Evolutionary conservation across 768 basidiomycete species (phyloP).

Genomic region (Coprinopsis cinerea): DNA sequence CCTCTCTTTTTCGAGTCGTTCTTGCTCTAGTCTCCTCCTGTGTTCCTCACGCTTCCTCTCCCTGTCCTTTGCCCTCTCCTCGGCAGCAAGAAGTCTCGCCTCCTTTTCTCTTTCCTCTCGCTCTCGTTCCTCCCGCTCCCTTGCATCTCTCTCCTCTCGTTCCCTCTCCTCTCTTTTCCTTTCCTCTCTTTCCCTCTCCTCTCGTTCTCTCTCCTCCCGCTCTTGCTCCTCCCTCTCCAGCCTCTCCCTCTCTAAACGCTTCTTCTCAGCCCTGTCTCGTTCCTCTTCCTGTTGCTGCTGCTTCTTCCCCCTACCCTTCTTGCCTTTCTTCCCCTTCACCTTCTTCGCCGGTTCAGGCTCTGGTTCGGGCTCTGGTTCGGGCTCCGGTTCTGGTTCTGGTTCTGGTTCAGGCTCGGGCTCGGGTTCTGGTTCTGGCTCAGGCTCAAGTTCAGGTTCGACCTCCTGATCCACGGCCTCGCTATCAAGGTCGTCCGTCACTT

Average conservation of each 20-base stretch:
- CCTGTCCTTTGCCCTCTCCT: too few species aligned
- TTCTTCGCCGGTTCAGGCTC: constrained; percentile 11
- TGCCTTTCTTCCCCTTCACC: constrained; percentile 10
- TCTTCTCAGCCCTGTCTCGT: constrained; percentile 15
- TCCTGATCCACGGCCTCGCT: background rate
- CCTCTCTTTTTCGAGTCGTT: constrained; percentile 17
- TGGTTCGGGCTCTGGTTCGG: background rate
- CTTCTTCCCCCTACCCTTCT: constrained; percentile 13
- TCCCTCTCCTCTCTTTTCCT: constrained; percentile 14
- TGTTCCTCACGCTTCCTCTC: constrained; percentile 10
- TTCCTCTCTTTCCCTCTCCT: constrained; percentile 13
- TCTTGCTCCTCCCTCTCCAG: constrained; percentile 14
- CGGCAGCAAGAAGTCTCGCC: too few species aligned
- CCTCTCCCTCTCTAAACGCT: constrained; percentile 7
- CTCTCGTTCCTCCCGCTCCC: constrained; percentile 14
- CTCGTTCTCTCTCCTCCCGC: constrained; percentile 15
- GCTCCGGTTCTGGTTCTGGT: background rate
- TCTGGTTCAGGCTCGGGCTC: background rate
- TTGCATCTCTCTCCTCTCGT: constrained; percentile 8
- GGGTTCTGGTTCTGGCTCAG: background rate
- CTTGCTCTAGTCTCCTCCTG: constrained; percentile 2
- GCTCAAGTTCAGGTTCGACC: background rate
- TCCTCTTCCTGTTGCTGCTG: constrained; percentile 6
- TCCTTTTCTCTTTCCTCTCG: constrained; percentile 15
- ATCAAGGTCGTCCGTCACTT: background rate